Evolutionary conservation across 192 early-diverging fungal genomes (phyloP), one percentile per base, ranked within the genome.

Genomic region (Entrophospora sp.): DNA sequence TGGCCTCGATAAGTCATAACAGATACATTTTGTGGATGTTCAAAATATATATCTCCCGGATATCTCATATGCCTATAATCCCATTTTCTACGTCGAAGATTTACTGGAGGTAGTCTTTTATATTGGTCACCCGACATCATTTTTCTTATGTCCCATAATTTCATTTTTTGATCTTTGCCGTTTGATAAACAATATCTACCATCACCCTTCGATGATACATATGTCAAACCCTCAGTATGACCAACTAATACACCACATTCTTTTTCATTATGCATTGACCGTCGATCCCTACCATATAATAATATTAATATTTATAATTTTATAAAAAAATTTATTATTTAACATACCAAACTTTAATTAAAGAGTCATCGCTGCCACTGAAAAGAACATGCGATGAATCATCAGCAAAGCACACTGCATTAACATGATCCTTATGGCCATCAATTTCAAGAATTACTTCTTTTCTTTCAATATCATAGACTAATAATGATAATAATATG

Each of bases 211-310:
- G 84, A 75, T 0, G 81, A 75, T 2, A 89, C 73, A 68, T 81
- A 84, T 0, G 85, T 89, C 48, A 89, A 78, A 1, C 88, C 88
- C 70, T 89, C 85, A 1, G 84, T 77, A 69, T 89, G 88, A 2
- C 88, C 88, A 3, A 81, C 69, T 12, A 89, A 70, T 10, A 87
- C 72, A 10, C 88, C 88, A 6, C 80, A 74, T 8, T 85, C 76
- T 20, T 51, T 64, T 42, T 73, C 71, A 40, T 48, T 25, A 56
- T 36, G 27, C 67, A 82, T 67, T 0, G 79, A 79, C 4, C 83
- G 73, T n/a, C 81, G 72, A 76, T 83, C 88, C 85, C 76, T 77
- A n/a, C n/a, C n/a, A n/a, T n/a, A n/a, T n/a, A n/a, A n/a, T n/a
- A n/a, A n/a, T n/a, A n/a, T n/a, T n/a, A n/a, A n/a, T n/a, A n/a